Evolutionary conservation across 164 flowering plant species (phyloP), one percentile per base, ranked within the genome.

Genomic region (Umbellularia californica): DNA sequence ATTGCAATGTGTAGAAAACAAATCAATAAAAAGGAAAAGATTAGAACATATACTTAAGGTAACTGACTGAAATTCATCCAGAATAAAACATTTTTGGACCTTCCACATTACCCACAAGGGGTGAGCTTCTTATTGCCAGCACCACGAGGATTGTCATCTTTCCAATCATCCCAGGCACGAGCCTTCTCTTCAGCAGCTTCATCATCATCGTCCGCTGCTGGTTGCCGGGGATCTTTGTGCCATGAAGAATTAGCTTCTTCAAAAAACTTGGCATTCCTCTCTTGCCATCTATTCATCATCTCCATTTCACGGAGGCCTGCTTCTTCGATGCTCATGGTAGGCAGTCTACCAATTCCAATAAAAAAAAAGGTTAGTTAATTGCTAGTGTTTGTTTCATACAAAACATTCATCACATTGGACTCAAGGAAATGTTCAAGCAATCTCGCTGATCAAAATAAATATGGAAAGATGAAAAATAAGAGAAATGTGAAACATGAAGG

Each of bases 271-370:
- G 68, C 81, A 77, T 80, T 94, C 62, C 75, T 88, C 83, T 96
- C 99, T 83, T 94, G 98, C 93, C 93, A 96, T 23, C 84, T 83
- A 25, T 91, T 91, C 99, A 96, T 96, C 65, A 96, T 91, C 10
- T 94, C 85, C 99, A 94, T 96, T 85, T 96, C 99, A 68, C 58
- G 83, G 30, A 92, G 78, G 28, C 98, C 99, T 62, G 99, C 99
- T 81, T 94, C 98, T 83, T 94, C 99, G 27, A 94, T 96, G 83
- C 99, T 94, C 99, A 94, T 96, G 35, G 99, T 96, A 23, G 99
- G 98, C 85, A 96, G 75, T 82, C 99, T 95, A 72, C 6, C 52
- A 70, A 55, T 58, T 17, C 19, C 28, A 63, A 50, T 63, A 15
- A 5, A 30, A 33, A 5, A 67, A 33, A 67, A 28, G n/a, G 60